These are phyloP conservation scores for Fusarium sp. DNA, from an alignment of 2,329 filamentous ascomycete species.

Conservation along the genomic window DNA sequence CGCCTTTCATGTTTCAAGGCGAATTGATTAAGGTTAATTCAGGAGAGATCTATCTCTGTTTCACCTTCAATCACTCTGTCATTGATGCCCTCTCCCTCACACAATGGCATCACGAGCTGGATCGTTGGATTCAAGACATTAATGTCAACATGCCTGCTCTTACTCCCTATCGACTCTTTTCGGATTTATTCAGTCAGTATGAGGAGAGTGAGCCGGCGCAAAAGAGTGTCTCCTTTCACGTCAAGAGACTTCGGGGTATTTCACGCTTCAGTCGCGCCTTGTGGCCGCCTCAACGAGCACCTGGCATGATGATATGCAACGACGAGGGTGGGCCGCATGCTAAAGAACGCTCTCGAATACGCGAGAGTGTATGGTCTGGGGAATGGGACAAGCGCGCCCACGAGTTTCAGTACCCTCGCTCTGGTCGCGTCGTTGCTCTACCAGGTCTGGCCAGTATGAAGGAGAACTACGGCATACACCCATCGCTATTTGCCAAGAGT, in stretches of 20 bases:
- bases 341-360: slow-evolving; percentile 34
- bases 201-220: slow-evolving; percentile 45
- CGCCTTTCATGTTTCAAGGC: slow-evolving; percentile 49
- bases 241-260: slow-evolving; percentile 50
- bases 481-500: slow-evolving; percentile 48
- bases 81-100: slow-evolving; percentile 52
- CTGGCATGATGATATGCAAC: slow-evolving; percentile 51
- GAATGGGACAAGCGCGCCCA: slow-evolving; percentile 43
- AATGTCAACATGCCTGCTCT: slow-evolving; percentile 30
- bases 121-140: slow-evolving; percentile 44
- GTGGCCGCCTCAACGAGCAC: slow-evolving; percentile 50
- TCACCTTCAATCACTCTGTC: slow-evolving; percentile 52
- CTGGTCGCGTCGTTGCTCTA: slow-evolving; percentile 47
- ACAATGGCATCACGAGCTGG: slow-evolving; percentile 50
- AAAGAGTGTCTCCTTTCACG: slow-evolving; percentile 47
- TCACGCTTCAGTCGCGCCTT: slow-evolving; percentile 48
- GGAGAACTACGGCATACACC: slow-evolving; percentile 35
- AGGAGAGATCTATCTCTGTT: slow-evolving; percentile 38
- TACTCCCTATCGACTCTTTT: slow-evolving; percentile 49
- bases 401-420: slow-evolving; percentile 48
- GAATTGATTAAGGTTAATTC: slow-evolving; percentile 40
- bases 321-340: slow-evolving; percentile 40
- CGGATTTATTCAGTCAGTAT: slow-evolving; percentile 49
- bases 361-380: slow-evolving; percentile 47
- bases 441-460: slow-evolving; percentile 41